phyloP scores from a whole-genome alignment of 495 filamentous ascomycete genomes.

The Penicillium roqueforti region DNA sequence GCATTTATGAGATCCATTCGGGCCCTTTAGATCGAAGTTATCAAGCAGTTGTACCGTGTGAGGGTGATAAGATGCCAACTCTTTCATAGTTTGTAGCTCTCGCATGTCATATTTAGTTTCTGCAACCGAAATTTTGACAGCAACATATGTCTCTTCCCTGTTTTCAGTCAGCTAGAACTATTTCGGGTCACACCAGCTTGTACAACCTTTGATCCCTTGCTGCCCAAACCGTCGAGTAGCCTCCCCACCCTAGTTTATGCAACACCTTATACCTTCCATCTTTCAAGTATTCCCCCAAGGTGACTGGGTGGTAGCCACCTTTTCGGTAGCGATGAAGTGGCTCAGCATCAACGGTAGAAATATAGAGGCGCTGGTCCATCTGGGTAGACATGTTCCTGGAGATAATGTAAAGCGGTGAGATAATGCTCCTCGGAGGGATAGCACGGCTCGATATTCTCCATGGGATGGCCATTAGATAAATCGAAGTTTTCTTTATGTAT shows the following conservation, averaged over 20 bases:
- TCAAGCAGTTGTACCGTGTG: slow-evolving; percentile 38
- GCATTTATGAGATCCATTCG: slow-evolving; percentile 46
- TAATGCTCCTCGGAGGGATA: no score
- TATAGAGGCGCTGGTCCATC: slow-evolving; percentile 18
- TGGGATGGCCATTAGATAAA: no score
- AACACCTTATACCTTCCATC: slow-evolving; percentile 41
- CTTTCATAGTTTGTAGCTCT: slow-evolving; percentile 26
- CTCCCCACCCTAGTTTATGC: slow-evolving; percentile 48
- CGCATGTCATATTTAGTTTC: slow-evolving; percentile 16
- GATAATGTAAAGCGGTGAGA: no score
- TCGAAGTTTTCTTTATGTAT: no score
- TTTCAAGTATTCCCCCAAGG: slow-evolving; percentile 34
- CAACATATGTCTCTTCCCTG: slow-evolving; percentile 26
- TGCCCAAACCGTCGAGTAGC: slow-evolving; percentile 49
- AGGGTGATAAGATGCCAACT: slow-evolving; percentile 19
- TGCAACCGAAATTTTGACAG: slow-evolving; percentile 30
- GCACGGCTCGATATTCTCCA: no score
- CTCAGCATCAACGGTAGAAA: slow-evolving; percentile 20
- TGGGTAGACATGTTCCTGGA: no score
- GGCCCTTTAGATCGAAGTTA: slow-evolving; percentile 34
- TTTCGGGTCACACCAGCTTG: slow-evolving; percentile 3
- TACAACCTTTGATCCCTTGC: slow-evolving; percentile 37
- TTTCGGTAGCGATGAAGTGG: slow-evolving; percentile 29
- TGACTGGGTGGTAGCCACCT: slow-evolving; percentile 45
- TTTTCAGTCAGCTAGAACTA: slow-evolving; percentile 17